These are phyloP conservation scores for Amauroascus verrucosus DNA, from an alignment of 2,329 filamentous ascomycete genomes.

Conservation along the genomic window DNA sequence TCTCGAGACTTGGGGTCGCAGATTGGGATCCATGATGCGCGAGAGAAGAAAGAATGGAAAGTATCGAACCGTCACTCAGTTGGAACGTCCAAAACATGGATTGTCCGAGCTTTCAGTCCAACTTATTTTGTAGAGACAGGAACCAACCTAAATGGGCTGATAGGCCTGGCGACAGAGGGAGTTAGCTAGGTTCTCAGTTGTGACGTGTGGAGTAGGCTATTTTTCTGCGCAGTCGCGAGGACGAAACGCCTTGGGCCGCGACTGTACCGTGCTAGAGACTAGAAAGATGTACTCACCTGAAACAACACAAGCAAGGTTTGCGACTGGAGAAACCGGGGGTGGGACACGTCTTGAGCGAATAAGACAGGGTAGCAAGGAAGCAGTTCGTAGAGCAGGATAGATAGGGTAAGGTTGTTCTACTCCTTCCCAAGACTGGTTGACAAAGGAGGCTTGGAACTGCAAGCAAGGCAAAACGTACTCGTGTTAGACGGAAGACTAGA, in stretches of 20 bases:
- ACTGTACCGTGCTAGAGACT: neutral
- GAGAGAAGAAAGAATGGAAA: conserved; percentile 6
- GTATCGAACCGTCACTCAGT: conserved; percentile 10
- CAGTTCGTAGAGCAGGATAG: neutral
- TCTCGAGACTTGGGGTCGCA: conserved; percentile 35
- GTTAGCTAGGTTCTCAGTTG: neutral
- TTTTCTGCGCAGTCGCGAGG: neutral
- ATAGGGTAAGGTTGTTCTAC: neutral
- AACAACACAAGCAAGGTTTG: conserved; percentile 3
- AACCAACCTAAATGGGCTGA: conserved; percentile 9
- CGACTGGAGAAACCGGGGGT: conserved; percentile 2
- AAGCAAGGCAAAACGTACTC: neutral
- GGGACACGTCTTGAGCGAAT: conserved; percentile 8
- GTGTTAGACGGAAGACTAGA: conserved; percentile 1
- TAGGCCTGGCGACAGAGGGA: neutral
- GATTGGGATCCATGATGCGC: conserved; percentile 35
- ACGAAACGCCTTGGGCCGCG: conserved; percentile 3
- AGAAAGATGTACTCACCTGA: conserved; percentile 4
- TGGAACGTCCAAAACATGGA: conserved; percentile 17
- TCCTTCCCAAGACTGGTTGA: neutral
- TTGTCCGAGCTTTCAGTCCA: neutral
- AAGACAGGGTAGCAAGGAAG: neutral
- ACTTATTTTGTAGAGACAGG: neutral
- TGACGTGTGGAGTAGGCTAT: neutral
- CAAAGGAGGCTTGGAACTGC: neutral